Conservation (phyloP, 2,329 filamentous ascomycete species). For the Colletotrichum lentis region DNA sequence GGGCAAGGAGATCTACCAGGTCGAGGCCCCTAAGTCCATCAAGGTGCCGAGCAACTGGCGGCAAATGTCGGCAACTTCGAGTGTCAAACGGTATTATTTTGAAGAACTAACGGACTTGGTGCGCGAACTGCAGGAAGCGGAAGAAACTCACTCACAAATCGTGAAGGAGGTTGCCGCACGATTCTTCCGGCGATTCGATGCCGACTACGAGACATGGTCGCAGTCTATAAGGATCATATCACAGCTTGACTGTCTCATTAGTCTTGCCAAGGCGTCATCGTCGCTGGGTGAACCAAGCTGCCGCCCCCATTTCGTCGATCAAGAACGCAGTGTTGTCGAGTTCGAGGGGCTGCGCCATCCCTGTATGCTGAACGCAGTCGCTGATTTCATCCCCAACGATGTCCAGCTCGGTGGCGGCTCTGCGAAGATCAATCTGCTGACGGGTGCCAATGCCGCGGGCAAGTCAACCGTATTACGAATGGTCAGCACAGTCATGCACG, state of each 20-base stretch:
- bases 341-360: conserved; percentile 93
- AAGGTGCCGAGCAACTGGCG: conserved; percentile 91
- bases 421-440: conserved; percentile 88
- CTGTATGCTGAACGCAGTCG: conserved; percentile 88
- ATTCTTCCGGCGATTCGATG: conserved; percentile 88
- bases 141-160: conserved; percentile 92
- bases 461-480: conserved; percentile 97
- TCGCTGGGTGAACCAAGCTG: conserved; percentile 87
- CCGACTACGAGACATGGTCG: conserved; percentile 85
- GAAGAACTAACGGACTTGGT: conserved; percentile 82
- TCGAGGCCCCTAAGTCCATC: conserved; percentile 84
- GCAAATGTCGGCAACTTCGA: conserved; percentile 93
- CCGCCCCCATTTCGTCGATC: conserved; percentile 85
- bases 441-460: conserved; percentile 94
- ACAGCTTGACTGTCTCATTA: conserved; percentile 94
- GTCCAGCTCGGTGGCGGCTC: conserved; percentile 82
- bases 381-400: conserved; percentile 97
- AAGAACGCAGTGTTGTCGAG: conserved; percentile 85
- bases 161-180: conserved; percentile 84
- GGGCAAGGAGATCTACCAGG: conserved; percentile 96
- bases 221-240: conserved; percentile 88
- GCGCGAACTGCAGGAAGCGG: conserved; percentile 87
- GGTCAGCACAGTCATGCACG: conserved; percentile 61
- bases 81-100: conserved; percentile 94
- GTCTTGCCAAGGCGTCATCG: conserved; percentile 86